phyloP scores from a whole-genome alignment of 768 basidiomycete genomes.

The Calocera cornea region DNA sequence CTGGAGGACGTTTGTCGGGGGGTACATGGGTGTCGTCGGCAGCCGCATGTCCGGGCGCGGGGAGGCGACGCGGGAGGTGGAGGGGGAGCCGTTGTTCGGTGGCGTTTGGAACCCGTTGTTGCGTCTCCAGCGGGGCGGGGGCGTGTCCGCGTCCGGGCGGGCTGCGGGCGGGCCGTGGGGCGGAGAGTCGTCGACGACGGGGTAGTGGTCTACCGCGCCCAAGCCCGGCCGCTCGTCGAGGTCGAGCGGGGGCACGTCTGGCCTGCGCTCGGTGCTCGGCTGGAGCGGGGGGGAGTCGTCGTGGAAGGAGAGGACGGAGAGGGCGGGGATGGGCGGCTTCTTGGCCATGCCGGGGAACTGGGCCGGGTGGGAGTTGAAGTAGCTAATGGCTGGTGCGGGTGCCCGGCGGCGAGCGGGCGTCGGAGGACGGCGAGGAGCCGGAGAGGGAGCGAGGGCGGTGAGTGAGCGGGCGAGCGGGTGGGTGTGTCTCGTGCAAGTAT shows the following conservation, averaged over 20 bases:
- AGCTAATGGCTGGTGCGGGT: not conserved
- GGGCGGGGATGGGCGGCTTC: slow-evolving; percentile 8
- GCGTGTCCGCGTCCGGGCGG: not conserved
- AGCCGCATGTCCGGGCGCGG: not conserved
- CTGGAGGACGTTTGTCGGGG: not conserved
- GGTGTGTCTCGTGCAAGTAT: not conserved
- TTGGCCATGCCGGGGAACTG: not conserved
- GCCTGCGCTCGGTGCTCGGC: slow-evolving; percentile 6
- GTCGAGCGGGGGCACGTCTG: slow-evolving; percentile 8
- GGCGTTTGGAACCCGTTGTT: not conserved
- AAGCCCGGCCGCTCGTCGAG: slow-evolving; percentile 6
- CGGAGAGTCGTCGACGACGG: not conserved
- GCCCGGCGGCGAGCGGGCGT: too few relatives aligned
- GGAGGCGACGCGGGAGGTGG: slow-evolving; percentile 1
- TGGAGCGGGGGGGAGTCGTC: slow-evolving; percentile 17
- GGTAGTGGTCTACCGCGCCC: slow-evolving; percentile 3
- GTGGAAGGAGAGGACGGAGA: slow-evolving; percentile 13
- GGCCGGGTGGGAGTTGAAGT: not conserved
- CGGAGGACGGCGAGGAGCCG: too few relatives aligned
- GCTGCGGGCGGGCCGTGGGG: slow-evolving; percentile 6
- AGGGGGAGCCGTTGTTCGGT: not conserved
- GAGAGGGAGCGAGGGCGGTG: too few relatives aligned
- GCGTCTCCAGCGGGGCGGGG: not conserved
- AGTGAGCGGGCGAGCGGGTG: too few relatives aligned
- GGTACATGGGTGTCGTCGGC: not conserved